These are phyloP conservation scores for Cladorrhinum sp. DNA, from an alignment of 2,329 filamentous ascomycete genomes.

Conservation along the genomic window DNA sequence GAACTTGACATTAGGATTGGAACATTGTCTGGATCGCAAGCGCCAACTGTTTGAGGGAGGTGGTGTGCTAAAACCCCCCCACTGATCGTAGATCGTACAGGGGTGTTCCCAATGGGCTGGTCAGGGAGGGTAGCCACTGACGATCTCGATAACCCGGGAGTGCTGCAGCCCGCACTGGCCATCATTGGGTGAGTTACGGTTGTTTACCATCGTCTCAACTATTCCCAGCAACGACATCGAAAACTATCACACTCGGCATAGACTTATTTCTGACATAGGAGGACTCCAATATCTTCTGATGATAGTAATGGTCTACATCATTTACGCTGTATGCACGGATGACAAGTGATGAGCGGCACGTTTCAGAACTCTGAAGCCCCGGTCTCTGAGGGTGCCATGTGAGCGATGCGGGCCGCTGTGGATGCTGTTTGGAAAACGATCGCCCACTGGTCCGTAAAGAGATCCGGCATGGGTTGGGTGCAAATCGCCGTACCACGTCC, in stretches of 20 bases:
- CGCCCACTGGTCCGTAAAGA: constrained; percentile 15
- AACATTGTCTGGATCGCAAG: not conserved
- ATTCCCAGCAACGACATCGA: not conserved
- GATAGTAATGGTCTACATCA: not conserved
- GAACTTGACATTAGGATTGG: not conserved
- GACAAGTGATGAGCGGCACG: not conserved
- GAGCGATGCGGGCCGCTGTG: constrained; percentile 1
- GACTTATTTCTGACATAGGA: constrained; percentile 1
- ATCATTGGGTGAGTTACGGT: constrained; percentile 26
- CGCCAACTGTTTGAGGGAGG: not conserved
- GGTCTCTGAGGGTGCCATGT: not conserved
- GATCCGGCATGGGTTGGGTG: constrained; percentile 6
- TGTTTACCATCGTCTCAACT: not conserved
- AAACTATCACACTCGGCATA: not conserved
- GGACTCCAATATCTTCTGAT: not conserved
- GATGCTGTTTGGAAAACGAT: constrained; percentile 3
- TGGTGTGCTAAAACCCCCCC: constrained; percentile 1
- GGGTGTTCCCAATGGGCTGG: constrained; percentile 22
- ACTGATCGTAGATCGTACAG: constrained; percentile 15
- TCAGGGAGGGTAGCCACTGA: constrained; percentile 25
- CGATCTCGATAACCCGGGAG: constrained; percentile 24
- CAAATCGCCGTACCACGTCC: constrained; percentile 20
- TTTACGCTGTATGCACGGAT: not conserved
- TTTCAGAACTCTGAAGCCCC: not conserved
- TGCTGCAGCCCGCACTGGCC: constrained; percentile 16